Base-by-base conservation (phyloP, 1,139 yeast genomes). In the Debaryomyces psychrophilus region DNA sequence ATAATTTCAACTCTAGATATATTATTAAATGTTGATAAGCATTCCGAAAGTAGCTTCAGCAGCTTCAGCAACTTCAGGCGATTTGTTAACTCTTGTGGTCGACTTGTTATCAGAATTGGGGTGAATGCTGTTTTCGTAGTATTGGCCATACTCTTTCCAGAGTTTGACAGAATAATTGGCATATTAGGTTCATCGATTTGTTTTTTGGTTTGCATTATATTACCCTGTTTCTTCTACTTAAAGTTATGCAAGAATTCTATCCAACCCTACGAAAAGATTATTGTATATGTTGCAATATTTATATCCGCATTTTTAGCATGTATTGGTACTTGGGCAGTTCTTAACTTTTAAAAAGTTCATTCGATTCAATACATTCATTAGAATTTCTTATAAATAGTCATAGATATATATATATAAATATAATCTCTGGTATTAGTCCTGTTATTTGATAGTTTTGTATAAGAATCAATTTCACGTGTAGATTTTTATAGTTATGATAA, bases 1-100 rank as follows among this genome's bases (percentile, higher is more conserved):
- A 85, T 92, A 36, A 81, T 89, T 17, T 79, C 93, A 5, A 85
- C 95, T 0, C 62, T 75, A 47, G 79, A 73, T 50, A 60, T 65
- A 2, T 45, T 73, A 20, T 58, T 71, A 9, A 58, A 61, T 1
- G 57, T 63, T 8, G 57, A 56, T n/a, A 48, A 46, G 3, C 31
- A 15, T 3, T 48, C 61, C 7, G 41, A 47, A 4, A 45, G 47
- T 34, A 49, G 54, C 49, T 45, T 55, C 22, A 36, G 45, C n/a
- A n/a, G n/a, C n/a, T n/a, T n/a, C n/a, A 45, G 47, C 34, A 49
- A 54, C 49, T 45, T 55, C 20, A 36, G 44, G 11, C 47, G 46
- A 5, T n/a, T 40, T 2, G 8, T 55, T 5, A 59, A 62, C 25
- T 26, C 52, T 3, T 3, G 54, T 0, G 52, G 50, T 3, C 51